These are phyloP conservation scores for Solioccasus polychromus DNA, from an alignment of 768 basidiomycete species.

Conservation along the genomic window DNA sequence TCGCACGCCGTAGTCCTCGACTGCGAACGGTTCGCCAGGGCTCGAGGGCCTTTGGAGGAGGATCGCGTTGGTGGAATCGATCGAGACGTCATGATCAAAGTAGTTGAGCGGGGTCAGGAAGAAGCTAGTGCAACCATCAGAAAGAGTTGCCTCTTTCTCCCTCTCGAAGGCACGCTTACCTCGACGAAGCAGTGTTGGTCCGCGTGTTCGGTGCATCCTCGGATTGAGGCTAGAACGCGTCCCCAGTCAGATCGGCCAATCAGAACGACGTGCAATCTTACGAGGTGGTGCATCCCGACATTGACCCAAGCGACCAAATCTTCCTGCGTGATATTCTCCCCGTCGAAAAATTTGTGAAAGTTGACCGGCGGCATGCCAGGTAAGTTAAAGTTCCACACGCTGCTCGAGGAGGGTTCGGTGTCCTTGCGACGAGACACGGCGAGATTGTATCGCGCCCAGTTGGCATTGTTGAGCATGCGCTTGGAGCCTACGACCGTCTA, in stretches of 20 bases:
- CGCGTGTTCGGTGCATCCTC: slow-evolving; percentile 64
- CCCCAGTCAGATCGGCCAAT: not conserved
- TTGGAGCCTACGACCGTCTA: slow-evolving; percentile 60
- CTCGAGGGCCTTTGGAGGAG: slow-evolving; percentile 39
- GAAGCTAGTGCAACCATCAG: too few relatives aligned
- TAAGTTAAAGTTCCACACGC: slow-evolving; percentile 62
- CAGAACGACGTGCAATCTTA: slow-evolving; percentile 15
- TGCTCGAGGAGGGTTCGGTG: slow-evolving; percentile 54
- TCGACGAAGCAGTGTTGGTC: slow-evolving; percentile 53
- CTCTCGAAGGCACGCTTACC: too few relatives aligned
- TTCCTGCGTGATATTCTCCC: slow-evolving; percentile 59
- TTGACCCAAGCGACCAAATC: slow-evolving; percentile 69
- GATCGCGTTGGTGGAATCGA: slow-evolving; percentile 55
- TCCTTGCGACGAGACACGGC: slow-evolving; percentile 60
- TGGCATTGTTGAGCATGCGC: slow-evolving; percentile 56
- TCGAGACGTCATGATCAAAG: slow-evolving; percentile 60
- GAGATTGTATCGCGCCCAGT: slow-evolving; percentile 65
- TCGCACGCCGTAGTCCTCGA: slow-evolving; percentile 53
- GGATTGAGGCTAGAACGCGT: slow-evolving; percentile 46
- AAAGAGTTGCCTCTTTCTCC: too few relatives aligned
- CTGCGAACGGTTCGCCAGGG: slow-evolving; percentile 38
- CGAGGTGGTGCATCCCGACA: slow-evolving; percentile 64
- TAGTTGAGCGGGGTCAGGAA: slow-evolving; percentile 62
- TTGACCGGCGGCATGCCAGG: slow-evolving; percentile 54
- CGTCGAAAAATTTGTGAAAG: slow-evolving; percentile 63